phyloP scores from a whole-genome alignment of 192 early-diverging fungal genomes.

The Mortierella alpina region DNA sequence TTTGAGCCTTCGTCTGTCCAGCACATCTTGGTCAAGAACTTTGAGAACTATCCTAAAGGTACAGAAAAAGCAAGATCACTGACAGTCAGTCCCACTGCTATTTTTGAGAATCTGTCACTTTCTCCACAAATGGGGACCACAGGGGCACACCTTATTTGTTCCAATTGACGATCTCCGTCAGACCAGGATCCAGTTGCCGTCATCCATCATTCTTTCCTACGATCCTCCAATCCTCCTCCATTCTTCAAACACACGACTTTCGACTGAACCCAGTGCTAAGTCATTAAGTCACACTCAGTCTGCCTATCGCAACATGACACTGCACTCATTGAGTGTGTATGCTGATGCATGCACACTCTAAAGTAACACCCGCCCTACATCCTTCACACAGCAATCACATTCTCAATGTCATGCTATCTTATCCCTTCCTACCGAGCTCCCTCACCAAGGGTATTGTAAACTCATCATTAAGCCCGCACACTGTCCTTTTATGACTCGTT shows the following conservation, averaged over 20 bases:
- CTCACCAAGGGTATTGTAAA: background rate
- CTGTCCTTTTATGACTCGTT: too few species aligned
- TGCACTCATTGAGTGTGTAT: too few species aligned
- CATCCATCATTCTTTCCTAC: too few species aligned
- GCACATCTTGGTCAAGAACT: conserved; percentile 54
- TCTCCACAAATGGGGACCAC: background rate
- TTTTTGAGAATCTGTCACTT: background rate
- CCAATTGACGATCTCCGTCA: background rate
- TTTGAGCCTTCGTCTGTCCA: conserved; percentile 53
- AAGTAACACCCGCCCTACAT: conserved; percentile 15
- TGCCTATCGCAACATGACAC: too few species aligned
- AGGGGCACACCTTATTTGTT: background rate
- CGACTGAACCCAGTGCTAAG: too few species aligned
- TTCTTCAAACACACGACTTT: background rate
- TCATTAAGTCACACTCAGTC: too few species aligned
- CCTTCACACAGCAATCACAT: background rate
- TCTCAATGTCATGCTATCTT: too few species aligned
- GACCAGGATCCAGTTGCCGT: background rate
- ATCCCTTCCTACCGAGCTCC: background rate
- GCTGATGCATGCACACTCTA: conserved; percentile 12
- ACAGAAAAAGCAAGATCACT: background rate
- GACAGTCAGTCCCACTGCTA: background rate
- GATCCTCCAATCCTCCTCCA: background rate
- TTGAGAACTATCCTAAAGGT: conserved; percentile 56
- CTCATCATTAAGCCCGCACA: background rate